A percentile compares a stretch with the other conserved stretches of the same genome.
phyloP scores from a whole-genome alignment of 495 filamentous ascomycete species.

The Hypoxylon trugodes region DNA sequence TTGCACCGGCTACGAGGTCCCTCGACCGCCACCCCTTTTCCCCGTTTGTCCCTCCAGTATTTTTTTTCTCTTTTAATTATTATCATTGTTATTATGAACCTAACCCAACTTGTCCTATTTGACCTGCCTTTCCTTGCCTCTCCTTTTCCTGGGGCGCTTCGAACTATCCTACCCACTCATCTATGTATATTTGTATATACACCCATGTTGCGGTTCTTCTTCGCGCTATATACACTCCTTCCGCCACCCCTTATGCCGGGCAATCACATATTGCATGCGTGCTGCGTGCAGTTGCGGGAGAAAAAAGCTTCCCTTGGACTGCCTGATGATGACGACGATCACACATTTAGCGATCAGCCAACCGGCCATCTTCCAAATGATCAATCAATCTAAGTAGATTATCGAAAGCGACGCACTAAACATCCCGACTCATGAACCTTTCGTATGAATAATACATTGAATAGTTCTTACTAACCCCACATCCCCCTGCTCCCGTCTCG shows the following conservation, averaged over 20 bases:
- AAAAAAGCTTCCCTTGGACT: conserved; percentile 38
- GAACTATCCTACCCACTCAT: conserved; percentile 36
- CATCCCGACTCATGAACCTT: conserved; percentile 35
- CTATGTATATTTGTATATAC: no score
- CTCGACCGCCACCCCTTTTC: conserved; percentile 10
- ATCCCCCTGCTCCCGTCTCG: conserved; percentile 7
- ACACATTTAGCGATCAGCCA: conserved; percentile 37
- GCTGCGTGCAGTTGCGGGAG: conserved; percentile 40
- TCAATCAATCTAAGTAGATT: conserved; percentile 43
- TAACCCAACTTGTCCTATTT: no score
- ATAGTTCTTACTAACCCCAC: conserved; percentile 22
- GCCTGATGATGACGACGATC: conserved; percentile 39
- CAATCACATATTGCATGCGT: conserved; percentile 42
- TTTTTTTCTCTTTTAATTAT: conserved; percentile 11
- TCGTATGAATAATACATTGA: conserved; percentile 8
- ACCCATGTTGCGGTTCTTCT: conserved; percentile 27
- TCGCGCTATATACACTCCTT: conserved; percentile 21
- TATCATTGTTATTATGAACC: no score
- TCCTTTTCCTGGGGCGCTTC: conserved; percentile 31
- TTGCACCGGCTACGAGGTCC: conserved; percentile 34
- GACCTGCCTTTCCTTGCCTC: conserved; percentile 31
- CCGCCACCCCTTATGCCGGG: conserved; percentile 39
- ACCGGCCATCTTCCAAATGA: conserved; percentile 44
- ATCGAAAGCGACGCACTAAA: conserved; percentile 34
- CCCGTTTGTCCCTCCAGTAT: conserved; percentile 8